phyloP scores from a whole-genome alignment of 768 basidiomycete species.

The Mycena haematopus region DNA sequence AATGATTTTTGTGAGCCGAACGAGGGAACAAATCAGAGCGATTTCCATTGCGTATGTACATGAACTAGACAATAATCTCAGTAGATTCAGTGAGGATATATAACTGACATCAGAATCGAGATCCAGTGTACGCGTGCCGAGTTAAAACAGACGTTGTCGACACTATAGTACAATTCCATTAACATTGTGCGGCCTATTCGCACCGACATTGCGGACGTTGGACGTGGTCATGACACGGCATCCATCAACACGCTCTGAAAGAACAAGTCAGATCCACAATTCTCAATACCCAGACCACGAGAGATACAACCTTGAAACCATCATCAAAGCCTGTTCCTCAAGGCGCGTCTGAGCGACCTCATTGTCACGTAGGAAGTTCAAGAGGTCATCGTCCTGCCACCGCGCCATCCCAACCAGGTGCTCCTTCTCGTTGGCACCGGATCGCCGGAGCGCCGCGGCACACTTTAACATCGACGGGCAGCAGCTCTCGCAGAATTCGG shows the following conservation, averaged over 20 bases:
- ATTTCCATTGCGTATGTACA: no score
- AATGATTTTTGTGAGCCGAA: neutral
- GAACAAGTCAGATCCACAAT: neutral
- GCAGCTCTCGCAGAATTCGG: neutral
- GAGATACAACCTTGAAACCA: constrained; percentile 11
- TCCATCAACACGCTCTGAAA: neutral
- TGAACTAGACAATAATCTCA: no score
- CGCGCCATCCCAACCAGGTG: constrained; percentile 14
- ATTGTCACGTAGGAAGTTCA: neutral
- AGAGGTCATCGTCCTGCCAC: neutral
- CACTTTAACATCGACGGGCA: constrained; percentile 1
- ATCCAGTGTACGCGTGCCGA: no score
- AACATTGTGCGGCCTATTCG: neutral
- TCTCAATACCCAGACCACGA: neutral
- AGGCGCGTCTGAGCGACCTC: neutral
- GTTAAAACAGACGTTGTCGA: no score
- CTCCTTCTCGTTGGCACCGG: neutral
- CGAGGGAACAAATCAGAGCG: no score
- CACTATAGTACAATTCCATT: neutral
- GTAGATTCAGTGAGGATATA: no score
- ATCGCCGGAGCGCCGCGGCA: neutral
- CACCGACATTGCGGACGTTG: neutral
- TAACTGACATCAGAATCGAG: no score
- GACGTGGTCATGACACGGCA: neutral
- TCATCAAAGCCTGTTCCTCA: constrained; percentile 4